Evolutionary conservation across 371 early-diverging fungal genomes (phyloP), one percentile per base, ranked within the genome.

Genomic region (Mucor indicus): DNA sequence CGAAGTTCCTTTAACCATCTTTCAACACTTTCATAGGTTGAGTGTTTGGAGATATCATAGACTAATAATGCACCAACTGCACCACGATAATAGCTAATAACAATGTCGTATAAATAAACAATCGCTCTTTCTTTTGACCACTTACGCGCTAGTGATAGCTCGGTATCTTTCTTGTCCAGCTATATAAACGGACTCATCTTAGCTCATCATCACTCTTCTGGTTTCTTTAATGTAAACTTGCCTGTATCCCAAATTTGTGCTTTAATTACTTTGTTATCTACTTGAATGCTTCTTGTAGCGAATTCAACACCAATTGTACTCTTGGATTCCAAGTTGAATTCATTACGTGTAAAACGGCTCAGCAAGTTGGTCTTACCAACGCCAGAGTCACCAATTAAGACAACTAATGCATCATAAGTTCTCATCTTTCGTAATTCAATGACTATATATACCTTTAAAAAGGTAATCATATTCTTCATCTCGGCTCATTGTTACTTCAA

Each of bases 241-340:
- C 82, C 86, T 46, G 66, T 65, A 52, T 65, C 99, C 99, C 99
- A 99, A 60, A 99, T 98, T 72, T 99, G 99, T 35, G 97, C 96
- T 72, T 99, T 99, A 55, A 99, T 91, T 17, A 87, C 90, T 69
- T 95, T 92, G 42, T 84, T 82, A 58, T 96, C 95, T 15, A 99
- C 92, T 61, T 95, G 90, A 67, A 98, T 93, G 68, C 85, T 88
- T 55, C 95, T 83, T 25, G 99, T 98, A 32, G 95, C 98, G 77
- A 99, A 99, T 67, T 99, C 97, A 33, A 99, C 99, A 48, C 99
- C 99, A 57, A 99, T 99, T 47, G 99, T 99, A 19, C 98, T 94
- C 73, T 97, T 97, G 49, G 96, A 92, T 59, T 95, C 95, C 58
- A 93, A 66, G 69, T 89, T 91, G 79, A 98, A 98, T 70, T 95